Conservation (phyloP, 1,139 yeast genomes). For the Scheffersomyces quercinus region DNA sequence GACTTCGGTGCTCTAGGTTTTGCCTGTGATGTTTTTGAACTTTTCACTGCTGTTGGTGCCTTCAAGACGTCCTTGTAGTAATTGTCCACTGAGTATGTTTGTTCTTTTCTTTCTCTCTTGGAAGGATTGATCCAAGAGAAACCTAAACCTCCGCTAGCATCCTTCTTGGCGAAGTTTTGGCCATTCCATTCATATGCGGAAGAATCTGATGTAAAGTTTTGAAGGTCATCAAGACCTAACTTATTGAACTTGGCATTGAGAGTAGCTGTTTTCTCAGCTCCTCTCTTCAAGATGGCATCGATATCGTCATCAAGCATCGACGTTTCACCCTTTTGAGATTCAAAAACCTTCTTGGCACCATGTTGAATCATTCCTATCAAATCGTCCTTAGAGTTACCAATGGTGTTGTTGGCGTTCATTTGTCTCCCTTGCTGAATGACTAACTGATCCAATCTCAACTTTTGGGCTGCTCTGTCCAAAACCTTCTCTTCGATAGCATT, state of each 20-base stretch:
- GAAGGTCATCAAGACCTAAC: conserved; percentile 88
- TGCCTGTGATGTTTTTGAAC: conserved; percentile 25
- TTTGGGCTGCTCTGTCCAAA: conserved; percentile 93
- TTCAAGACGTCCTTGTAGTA: conserved; percentile 81
- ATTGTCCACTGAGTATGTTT: conserved; percentile 82
- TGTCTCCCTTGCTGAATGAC: conserved; percentile 94
- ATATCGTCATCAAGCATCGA: conserved; percentile 67
- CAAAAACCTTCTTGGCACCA: conserved; percentile 89
- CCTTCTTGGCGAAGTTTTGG: conserved; percentile 77
- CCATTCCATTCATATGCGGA: conserved; percentile 99
- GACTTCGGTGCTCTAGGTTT: conserved; percentile 73
- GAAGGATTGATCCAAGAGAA: conserved; percentile 84
- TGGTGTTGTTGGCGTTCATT: conserved; percentile 35
- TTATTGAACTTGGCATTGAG: conserved; percentile 69
- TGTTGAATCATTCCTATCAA: conserved; percentile 93
- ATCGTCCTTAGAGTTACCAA: conserved; percentile 77
- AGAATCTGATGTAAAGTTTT: conserved; percentile 81
- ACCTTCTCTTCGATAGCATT: conserved; percentile 97
- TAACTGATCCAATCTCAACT: conserved; percentile 85
- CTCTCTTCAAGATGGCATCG: conserved; percentile 73
- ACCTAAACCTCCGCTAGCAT: conserved; percentile 32
- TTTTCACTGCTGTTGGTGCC: conserved; percentile 20
- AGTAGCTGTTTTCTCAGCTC: conserved; percentile 77
- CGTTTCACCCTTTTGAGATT: conserved; percentile 36
- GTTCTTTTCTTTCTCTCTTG: conserved; percentile 87